A percentile compares a stretch with the other conserved stretches of the same genome.
Conservation (phyloP, 177 flowering plant species). For the Telopea speciosissima region DNA sequence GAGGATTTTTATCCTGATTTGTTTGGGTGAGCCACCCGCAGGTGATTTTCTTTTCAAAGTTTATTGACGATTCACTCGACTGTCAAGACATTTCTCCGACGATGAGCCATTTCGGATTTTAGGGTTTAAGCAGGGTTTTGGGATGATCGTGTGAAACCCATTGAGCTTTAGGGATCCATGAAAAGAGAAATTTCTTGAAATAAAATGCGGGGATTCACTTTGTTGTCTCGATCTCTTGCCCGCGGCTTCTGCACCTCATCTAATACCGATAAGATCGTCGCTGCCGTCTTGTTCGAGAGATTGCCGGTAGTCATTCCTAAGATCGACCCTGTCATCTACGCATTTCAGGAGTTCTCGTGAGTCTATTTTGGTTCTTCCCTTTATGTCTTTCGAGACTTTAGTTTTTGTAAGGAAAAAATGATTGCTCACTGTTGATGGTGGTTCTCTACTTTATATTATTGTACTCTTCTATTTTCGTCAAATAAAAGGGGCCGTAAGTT, state of each 20-base stretch:
- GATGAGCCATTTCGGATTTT: neutral
- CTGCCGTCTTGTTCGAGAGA: conserved; percentile 87
- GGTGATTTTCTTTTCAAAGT: no score
- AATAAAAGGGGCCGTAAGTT: neutral
- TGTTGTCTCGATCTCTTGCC: conserved; percentile 24
- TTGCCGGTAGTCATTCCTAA: conserved; percentile 88
- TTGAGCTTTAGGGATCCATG: neutral
- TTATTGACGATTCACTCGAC: no score
- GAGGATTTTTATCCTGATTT: no score
- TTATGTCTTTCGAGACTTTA: neutral
- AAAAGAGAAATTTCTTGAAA: conserved; percentile 7
- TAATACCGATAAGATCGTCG: conserved; percentile 59
- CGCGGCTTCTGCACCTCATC: conserved; percentile 45
- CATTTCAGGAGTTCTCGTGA: conserved; percentile 95
- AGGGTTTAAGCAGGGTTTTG: neutral
- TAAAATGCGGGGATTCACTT: conserved; percentile 32
- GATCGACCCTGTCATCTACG: conserved; percentile 84
- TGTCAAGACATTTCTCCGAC: no score
- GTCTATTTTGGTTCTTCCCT: conserved; percentile 8
- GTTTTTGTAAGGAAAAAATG: neutral
- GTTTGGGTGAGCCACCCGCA: no score
- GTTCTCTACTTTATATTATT: neutral
- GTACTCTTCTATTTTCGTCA: neutral
- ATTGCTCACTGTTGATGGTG: neutral
- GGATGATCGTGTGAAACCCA: neutral